Evolutionary conservation across 1,284 basidiomycete genomes (phyloP).

Genomic region (Leccinum fuscescens): DNA sequence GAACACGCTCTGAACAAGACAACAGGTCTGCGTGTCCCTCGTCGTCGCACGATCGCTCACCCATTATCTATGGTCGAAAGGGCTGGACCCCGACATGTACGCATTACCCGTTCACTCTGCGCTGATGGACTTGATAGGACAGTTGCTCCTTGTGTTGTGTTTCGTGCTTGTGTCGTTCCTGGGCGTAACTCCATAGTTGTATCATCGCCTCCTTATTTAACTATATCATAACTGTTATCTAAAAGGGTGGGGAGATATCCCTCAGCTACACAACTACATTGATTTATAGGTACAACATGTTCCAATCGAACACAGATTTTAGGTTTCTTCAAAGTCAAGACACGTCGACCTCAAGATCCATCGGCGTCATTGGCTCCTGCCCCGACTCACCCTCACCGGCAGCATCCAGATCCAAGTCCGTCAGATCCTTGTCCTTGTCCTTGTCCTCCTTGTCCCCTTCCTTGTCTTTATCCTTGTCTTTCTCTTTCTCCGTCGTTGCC

Average conservation of each 20-base stretch:
- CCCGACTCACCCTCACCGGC: conserved; percentile 28
- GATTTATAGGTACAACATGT: neutral
- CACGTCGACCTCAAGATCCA: conserved; percentile 33
- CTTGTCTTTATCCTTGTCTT: conserved; percentile 29
- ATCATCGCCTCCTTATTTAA: neutral
- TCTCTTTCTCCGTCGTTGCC: conserved; percentile 33
- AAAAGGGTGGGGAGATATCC: neutral
- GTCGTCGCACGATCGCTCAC: conserved; percentile 70
- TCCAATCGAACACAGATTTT: neutral
- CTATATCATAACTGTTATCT: neutral
- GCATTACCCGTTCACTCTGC: conserved; percentile 91
- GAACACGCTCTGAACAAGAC: neutral
- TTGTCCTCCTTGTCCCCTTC: conserved; percentile 13
- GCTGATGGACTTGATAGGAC: conserved; percentile 88
- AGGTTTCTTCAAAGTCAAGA: conserved; percentile 11
- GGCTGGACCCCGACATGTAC: conserved; percentile 91
- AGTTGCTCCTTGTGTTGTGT: conserved; percentile 75
- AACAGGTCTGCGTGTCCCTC: conserved; percentile 70
- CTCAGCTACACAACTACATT: conserved; percentile 5
- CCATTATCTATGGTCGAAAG: conserved; percentile 76
- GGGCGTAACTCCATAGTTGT: conserved; percentile 28
- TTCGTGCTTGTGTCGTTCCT: conserved; percentile 59
- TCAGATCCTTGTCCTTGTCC: conserved; percentile 36
- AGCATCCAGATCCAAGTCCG: conserved; percentile 28
- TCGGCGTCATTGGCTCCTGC: conserved; percentile 32